phyloP scores from a whole-genome alignment of 495 filamentous ascomycete species.

The Penicillium argentinense region DNA sequence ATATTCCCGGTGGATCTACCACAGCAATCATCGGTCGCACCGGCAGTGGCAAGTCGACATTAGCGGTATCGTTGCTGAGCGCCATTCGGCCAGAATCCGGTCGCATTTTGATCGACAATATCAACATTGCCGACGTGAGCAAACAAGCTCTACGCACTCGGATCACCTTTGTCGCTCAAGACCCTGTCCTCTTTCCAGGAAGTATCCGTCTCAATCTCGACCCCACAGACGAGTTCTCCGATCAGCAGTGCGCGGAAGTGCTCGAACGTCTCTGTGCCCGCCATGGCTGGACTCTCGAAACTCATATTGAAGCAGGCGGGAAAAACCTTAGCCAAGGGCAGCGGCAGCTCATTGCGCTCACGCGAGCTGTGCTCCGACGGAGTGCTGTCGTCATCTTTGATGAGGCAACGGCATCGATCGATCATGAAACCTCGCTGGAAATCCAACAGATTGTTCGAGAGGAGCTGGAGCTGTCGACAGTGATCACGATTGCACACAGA shows the following conservation, averaged over 20 bases:
- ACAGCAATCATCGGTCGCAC: conserved; percentile 64
- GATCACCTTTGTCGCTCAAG: conserved; percentile 64
- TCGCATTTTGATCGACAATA: conserved; percentile 57
- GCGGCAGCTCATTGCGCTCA: conserved; percentile 60
- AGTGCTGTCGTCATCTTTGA: conserved; percentile 65
- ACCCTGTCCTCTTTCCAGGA: conserved; percentile 63
- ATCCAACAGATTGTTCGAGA: conserved; percentile 76
- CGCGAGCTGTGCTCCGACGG: conserved; percentile 57
- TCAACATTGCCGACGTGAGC: conserved; percentile 59
- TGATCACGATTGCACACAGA: conserved; percentile 85
- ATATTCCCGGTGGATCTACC: conserved; percentile 71
- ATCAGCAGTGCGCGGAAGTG: conserved; percentile 50
- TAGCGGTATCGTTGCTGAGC: conserved; percentile 63
- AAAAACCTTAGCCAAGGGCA: conserved; percentile 62
- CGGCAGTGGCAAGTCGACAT: conserved; percentile 65
- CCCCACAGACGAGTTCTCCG: conserved; percentile 44
- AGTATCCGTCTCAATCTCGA: conserved; percentile 61
- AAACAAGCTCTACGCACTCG: conserved; percentile 58
- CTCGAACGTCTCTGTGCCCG: conserved; percentile 50
- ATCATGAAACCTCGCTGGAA: conserved; percentile 70
- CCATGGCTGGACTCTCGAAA: conserved; percentile 55
- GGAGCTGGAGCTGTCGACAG: conserved; percentile 74
- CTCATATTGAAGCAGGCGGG: conserved; percentile 57
- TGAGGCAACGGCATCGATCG: conserved; percentile 85
- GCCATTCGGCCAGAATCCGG: conserved; percentile 54